Evolutionary conservation across 208 protist species (phyloP).

Genomic region (Trypanosoma brucei): DNA sequence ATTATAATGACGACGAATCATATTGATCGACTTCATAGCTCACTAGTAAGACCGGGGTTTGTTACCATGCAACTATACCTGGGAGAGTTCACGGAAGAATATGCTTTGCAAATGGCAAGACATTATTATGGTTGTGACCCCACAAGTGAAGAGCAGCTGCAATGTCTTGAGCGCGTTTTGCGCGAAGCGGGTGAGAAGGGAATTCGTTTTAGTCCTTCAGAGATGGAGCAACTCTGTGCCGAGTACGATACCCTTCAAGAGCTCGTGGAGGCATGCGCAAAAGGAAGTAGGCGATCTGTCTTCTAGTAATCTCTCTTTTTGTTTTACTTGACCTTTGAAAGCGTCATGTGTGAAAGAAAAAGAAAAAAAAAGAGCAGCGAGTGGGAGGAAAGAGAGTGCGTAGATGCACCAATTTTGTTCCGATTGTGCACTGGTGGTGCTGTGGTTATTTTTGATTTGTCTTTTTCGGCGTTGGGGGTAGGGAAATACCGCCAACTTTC

Average conservation of each 20-base stretch:
- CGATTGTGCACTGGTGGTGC: too few relatives aligned
- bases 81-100: conserved; percentile 65
- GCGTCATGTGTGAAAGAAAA: neutral
- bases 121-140: conserved; percentile 59
- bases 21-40: conserved; percentile 81
- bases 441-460: too few relatives aligned
- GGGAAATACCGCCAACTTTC: too few relatives aligned
- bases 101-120: conserved; percentile 66
- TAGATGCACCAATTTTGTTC: too few relatives aligned
- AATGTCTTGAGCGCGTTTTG: conserved; percentile 15
- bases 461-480: too few relatives aligned
- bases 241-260: conserved; percentile 75
- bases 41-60: conserved; percentile 82
- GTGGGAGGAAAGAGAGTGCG: too few relatives aligned
- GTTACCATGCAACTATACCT: conserved; percentile 89
- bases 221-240: conserved; percentile 85
- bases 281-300: conserved; percentile 45
- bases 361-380: neutral
- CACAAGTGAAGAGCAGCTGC: conserved; percentile 12
- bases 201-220: conserved; percentile 65
- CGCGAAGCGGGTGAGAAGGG: conserved; percentile 2
- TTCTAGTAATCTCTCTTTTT: conserved; percentile 29
- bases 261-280: conserved; percentile 44
- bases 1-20: conserved; percentile 95
- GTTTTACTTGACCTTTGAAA: neutral